Conservation (phyloP, 306 rosid species). For the Cajanus cajan region DNA sequence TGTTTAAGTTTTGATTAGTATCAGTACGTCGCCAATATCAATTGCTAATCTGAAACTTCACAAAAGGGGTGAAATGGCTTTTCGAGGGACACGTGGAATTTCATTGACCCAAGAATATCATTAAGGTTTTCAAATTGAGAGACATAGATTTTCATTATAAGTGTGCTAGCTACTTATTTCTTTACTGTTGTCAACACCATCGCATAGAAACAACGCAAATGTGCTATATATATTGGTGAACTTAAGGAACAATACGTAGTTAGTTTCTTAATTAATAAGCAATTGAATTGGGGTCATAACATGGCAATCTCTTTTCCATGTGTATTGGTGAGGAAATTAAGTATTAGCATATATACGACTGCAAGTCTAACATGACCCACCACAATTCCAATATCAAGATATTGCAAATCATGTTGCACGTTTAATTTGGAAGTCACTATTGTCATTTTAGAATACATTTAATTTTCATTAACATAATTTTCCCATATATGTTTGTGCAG, state of each 20-base stretch:
- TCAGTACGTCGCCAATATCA: not conserved
- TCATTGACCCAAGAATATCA: slow-evolving; percentile 20
- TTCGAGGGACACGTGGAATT: not conserved
- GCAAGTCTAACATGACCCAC: no score
- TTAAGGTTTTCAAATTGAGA: not conserved
- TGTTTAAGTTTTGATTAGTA: slow-evolving; percentile 5
- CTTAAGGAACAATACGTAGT: not conserved
- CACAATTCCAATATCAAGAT: no score
- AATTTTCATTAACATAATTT: no score
- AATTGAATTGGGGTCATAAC: not conserved
- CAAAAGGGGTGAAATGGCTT: not conserved
- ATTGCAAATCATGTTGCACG: no score
- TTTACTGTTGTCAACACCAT: not conserved
- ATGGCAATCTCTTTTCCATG: not conserved
- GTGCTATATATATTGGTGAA: not conserved
- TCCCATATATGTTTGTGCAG: no score
- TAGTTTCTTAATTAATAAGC: not conserved
- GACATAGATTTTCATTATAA: not conserved
- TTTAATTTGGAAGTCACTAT: no score
- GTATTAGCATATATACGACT: not conserved
- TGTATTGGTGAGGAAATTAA: not conserved
- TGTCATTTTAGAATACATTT: no score
- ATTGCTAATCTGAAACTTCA: slow-evolving; percentile 4
- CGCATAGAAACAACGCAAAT: not conserved
- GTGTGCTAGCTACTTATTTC: not conserved